Evolutionary conservation across 306 rosid species (phyloP).

Genomic region (Acmispon strigosus): DNA sequence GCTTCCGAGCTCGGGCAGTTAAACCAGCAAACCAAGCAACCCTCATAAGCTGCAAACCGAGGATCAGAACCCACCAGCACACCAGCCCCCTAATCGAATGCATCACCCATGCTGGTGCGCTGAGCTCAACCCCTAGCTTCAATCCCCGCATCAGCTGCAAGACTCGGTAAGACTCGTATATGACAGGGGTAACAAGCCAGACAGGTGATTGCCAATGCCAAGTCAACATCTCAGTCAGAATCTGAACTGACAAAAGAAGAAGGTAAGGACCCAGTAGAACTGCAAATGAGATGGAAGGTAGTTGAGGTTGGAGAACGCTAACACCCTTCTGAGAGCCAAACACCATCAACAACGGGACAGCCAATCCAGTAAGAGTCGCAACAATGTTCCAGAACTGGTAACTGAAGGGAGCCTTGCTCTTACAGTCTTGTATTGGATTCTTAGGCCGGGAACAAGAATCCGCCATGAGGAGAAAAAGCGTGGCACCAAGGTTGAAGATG

Average conservation of each 20-base stretch:
- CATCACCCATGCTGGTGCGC: slow-evolving; percentile 74
- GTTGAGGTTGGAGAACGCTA: slow-evolving; percentile 63
- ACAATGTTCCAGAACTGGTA: slow-evolving; percentile 84
- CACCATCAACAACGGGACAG: slow-evolving; percentile 50
- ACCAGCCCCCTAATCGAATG: slow-evolving; percentile 73
- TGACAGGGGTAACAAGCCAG: slow-evolving; percentile 89
- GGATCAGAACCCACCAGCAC: slow-evolving; percentile 90
- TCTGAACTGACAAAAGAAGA: slow-evolving; percentile 68
- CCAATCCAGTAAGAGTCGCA: slow-evolving; percentile 62
- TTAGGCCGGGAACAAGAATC: slow-evolving; percentile 69
- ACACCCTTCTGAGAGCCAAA: slow-evolving; percentile 59
- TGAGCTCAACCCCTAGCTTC: slow-evolving; percentile 71
- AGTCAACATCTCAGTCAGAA: slow-evolving; percentile 74
- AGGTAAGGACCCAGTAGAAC: slow-evolving; percentile 76
- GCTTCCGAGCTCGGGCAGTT: slow-evolving; percentile 31
- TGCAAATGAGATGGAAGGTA: slow-evolving; percentile 53
- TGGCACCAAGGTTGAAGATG: slow-evolving; percentile 82
- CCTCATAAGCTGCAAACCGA: slow-evolving; percentile 92
- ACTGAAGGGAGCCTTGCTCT: slow-evolving; percentile 78
- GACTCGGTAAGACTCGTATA: slow-evolving; percentile 73
- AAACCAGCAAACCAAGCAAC: slow-evolving; percentile 95
- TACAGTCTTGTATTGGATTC: slow-evolving; percentile 35
- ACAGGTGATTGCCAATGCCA: slow-evolving; percentile 98
- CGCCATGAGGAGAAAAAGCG: slow-evolving; percentile 93
- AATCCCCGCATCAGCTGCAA: slow-evolving; percentile 94